Base-by-base conservation (phyloP, 2,329 filamentous ascomycete species). In the Botrytis medusae region DNA sequence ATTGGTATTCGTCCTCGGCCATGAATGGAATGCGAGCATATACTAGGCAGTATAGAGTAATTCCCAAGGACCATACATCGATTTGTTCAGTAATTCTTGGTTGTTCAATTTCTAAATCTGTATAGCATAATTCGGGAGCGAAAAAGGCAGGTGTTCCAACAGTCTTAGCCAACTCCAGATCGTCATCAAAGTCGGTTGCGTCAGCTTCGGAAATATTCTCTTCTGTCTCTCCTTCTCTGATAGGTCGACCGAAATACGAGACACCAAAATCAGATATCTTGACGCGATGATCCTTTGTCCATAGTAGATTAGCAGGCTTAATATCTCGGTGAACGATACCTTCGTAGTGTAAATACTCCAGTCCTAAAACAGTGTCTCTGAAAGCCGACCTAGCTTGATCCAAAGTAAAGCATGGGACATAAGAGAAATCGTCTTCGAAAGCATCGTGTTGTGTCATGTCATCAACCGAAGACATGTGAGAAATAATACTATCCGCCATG, bases 241-340 rank as follows among this genome's bases (percentile, higher is more conserved):
- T 92, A 1, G 94, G 94, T 69, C 94, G 90, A 42, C 96, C 96
- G 75, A 99, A 93, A 82, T 98, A 99, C 1, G 96, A 99, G 1
- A 99, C 96, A 46, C 96, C 96, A 84, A 99, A 99, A 80, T 99
- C 96, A 8, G 96, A 98, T 74, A 99, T 99, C 85, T 99, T 99
- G 80, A 98, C 93, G 22, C 92, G 90, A 78, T 95, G 91, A 76
- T 94, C 92, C 78, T 86, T 90, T 69, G 94, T 97, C 85, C 95
- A 94, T 10, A 99, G 86, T 10, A 99, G 87, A 81, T 98, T 98
- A 54, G 95, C 95, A 1, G 93, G 93, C 80, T 95, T 95, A 82
- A 95, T 95, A 79, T 95, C 93, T 68, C 93, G 89, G 79, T 95
- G 93, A 40, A 95, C 92, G 62, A 95, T 93, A 25, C 93, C 93